phyloP scores from a whole-genome alignment of 768 basidiomycete genomes.

The Cystobasidium tubakii region DNA sequence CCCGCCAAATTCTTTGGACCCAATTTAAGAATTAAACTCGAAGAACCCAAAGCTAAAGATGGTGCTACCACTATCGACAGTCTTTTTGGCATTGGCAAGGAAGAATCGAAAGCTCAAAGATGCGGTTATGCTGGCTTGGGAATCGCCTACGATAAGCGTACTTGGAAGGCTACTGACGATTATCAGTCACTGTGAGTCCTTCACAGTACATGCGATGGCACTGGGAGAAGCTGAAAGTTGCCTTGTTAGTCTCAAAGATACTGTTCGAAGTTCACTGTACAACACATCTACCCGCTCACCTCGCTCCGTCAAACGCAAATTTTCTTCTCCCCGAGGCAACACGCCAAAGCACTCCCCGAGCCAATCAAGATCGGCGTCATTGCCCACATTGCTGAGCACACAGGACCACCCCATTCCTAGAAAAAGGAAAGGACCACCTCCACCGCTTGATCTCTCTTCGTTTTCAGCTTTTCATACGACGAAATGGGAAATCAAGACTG shows the following conservation, averaged over 20 bases:
- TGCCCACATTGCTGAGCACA: not conserved
- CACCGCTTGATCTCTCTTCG: constrained; percentile 20
- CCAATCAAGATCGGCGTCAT: not conserved
- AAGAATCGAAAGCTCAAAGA: constrained; percentile 28
- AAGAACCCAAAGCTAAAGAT: constrained; percentile 24
- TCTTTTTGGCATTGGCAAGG: constrained; percentile 28
- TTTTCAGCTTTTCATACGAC: constrained; percentile 15
- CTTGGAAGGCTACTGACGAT: constrained; percentile 25
- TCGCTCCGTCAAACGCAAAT: not conserved
- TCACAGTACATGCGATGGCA: not conserved
- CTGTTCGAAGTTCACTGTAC: constrained; percentile 25
- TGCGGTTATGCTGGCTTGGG: constrained; percentile 32
- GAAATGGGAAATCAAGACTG: not conserved
- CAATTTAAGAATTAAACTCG: constrained; percentile 17
- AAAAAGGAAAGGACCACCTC: constrained; percentile 16
- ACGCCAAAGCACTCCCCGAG: not conserved
- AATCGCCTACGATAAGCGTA: constrained; percentile 22
- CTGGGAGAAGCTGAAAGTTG: not conserved
- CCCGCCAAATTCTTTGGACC: not conserved
- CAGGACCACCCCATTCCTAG: not conserved
- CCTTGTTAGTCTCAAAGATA: constrained; percentile 4
- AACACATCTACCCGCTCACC: constrained; percentile 20
- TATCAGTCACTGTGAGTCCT: constrained; percentile 8
- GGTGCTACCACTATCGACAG: not conserved
- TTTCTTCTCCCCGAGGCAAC: constrained; percentile 1